These are phyloP conservation scores for Kurtzmaniella quercitrusa DNA, from an alignment of 1,139 yeast genomes.

Conservation along the genomic window DNA sequence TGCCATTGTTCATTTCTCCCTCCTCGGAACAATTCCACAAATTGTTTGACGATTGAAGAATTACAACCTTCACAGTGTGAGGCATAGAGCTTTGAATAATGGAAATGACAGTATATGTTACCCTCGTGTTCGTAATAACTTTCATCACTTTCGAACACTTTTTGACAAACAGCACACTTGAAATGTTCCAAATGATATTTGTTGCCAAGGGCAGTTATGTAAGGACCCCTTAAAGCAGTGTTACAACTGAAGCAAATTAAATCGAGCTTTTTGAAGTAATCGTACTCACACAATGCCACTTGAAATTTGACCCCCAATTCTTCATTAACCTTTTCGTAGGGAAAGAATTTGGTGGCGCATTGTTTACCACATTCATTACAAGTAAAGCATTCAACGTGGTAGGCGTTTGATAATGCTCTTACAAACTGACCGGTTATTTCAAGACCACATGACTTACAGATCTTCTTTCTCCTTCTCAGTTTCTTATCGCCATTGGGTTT, in stretches of 20 bases:
- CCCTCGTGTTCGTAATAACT: slow-evolving; percentile 88
- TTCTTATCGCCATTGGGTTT: slow-evolving; percentile 9
- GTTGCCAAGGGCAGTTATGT: slow-evolving; percentile 87
- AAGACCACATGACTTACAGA: slow-evolving; percentile 60
- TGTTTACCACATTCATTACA: slow-evolving; percentile 78
- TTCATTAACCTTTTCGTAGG: slow-evolving; percentile 41
- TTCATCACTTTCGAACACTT: slow-evolving; percentile 87
- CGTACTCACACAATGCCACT: slow-evolving; percentile 87
- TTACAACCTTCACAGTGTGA: slow-evolving; percentile 92
- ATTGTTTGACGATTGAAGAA: slow-evolving; percentile 87
- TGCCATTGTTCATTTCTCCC: slow-evolving; percentile 98
- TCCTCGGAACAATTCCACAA: slow-evolving; percentile 87
- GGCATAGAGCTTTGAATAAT: slow-evolving; percentile 81
- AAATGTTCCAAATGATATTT: slow-evolving; percentile 95
- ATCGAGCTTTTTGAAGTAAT: slow-evolving; percentile 81
- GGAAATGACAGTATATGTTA: slow-evolving; percentile 84
- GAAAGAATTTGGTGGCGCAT: slow-evolving; percentile 72
- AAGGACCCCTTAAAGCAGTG: slow-evolving; percentile 84
- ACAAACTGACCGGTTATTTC: slow-evolving; percentile 80
- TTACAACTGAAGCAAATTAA: slow-evolving; percentile 82
- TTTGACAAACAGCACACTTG: slow-evolving; percentile 82
- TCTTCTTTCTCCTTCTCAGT: slow-evolving; percentile 28
- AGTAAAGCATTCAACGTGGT: slow-evolving; percentile 82
- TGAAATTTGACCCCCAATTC: slow-evolving; percentile 32
- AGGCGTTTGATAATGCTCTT: slow-evolving; percentile 74